A percentile compares a stretch with the other conserved stretches of the same genome.
Conservation (phyloP, 2,329 filamentous ascomycete species). For the Nigrospora oryzae region DNA sequence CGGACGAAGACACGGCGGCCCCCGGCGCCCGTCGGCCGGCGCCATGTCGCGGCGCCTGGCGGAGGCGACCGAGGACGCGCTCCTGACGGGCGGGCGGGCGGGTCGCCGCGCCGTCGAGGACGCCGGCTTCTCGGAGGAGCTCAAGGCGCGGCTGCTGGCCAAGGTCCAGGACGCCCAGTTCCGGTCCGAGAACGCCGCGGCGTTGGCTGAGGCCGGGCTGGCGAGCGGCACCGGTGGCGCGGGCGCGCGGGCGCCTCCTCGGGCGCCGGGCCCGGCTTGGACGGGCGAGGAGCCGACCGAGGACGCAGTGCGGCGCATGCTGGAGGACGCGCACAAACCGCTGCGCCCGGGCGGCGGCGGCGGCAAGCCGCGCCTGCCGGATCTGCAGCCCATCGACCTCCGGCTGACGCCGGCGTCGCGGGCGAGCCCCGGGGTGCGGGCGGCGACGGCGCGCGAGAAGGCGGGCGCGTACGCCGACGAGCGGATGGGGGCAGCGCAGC, state of each 20-base stretch:
- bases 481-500: neutral
- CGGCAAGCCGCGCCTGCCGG: conserved; percentile 30
- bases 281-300: conserved; percentile 64
- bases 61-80: conserved; percentile 54
- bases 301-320: conserved; percentile 77
- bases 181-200: conserved; percentile 36
- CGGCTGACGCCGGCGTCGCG: conserved; percentile 31
- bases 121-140: conserved; percentile 54
- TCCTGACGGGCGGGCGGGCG: conserved; percentile 49
- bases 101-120: conserved; percentile 53
- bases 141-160: conserved; percentile 48
- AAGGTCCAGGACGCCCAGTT: conserved; percentile 50
- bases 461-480: conserved; percentile 39
- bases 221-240: conserved; percentile 53
- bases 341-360: conserved; percentile 42
- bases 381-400: conserved; percentile 41
- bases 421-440: conserved; percentile 35
- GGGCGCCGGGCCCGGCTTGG: conserved; percentile 57
- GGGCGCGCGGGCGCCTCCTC: conserved; percentile 62
- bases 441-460: conserved; percentile 47
- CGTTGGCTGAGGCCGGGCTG: conserved; percentile 39
- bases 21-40: conserved; percentile 15
- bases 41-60: conserved; percentile 49
- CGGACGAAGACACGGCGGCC: too few species aligned
- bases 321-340: conserved; percentile 70